These are phyloP conservation scores for Coemansia sp. DNA, from an alignment of 192 early-diverging fungal genomes.

Conservation along the genomic window DNA sequence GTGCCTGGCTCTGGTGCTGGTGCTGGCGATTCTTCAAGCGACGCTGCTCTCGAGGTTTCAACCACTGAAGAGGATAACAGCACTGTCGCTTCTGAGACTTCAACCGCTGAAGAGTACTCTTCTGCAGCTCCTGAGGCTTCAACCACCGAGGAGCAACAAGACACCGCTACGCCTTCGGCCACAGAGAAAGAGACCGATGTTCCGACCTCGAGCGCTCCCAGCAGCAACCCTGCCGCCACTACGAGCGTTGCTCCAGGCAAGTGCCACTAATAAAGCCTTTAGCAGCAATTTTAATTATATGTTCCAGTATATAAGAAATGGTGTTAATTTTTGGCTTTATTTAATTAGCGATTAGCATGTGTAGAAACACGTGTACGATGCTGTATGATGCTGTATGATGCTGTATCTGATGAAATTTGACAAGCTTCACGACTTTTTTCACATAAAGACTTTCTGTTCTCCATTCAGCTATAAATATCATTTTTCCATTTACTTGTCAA, in stretches of 20 bases:
- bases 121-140: slow-evolving; percentile 1
- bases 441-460: too few relatives aligned
- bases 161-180: too few relatives aligned
- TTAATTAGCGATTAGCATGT: too few relatives aligned
- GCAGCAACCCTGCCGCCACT: not conserved
- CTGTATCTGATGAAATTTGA: too few relatives aligned
- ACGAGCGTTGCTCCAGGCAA: slow-evolving; percentile 26
- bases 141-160: slow-evolving; percentile 1
- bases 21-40: not conserved
- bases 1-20: slow-evolving; percentile 11
- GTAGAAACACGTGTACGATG: too few relatives aligned
- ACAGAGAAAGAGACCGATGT: not conserved
- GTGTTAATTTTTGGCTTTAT: too few relatives aligned
- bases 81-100: not conserved
- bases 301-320: too few relatives aligned
- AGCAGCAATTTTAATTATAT: too few relatives aligned
- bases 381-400: too few relatives aligned
- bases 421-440: too few relatives aligned
- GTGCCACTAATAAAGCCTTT: slow-evolving; percentile 42
- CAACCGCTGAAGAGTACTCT: slow-evolving; percentile 4
- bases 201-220: slow-evolving; percentile 31
- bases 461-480: too few relatives aligned
- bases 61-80: not conserved
- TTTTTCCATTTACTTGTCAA: too few relatives aligned
- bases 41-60: not conserved